Conservation (phyloP, 164 flowering plant species). For the Vitis cinerea region DNA sequence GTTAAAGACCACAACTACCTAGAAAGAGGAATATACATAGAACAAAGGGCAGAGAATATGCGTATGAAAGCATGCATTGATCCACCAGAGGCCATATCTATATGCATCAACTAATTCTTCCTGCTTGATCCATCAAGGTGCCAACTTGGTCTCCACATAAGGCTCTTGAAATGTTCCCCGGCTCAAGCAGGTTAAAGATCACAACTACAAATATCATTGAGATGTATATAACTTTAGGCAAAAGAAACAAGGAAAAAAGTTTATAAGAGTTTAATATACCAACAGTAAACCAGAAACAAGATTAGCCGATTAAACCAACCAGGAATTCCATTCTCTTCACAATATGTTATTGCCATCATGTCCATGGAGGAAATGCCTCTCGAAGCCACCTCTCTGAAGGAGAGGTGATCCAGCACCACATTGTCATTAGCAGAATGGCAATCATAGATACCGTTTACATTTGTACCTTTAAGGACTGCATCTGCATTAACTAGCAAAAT, state of each 20-base stretch:
- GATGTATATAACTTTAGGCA: background rate
- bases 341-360: conserved; percentile 71
- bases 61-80: too few relatives aligned
- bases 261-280: background rate
- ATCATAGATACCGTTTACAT: conserved; percentile 66
- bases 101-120: conserved; percentile 41
- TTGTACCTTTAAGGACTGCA: conserved; percentile 84
- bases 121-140: conserved; percentile 73
- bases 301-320: conserved; percentile 42
- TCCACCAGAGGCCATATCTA: too few relatives aligned
- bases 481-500: conserved; percentile 67
- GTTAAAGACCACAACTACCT: too few relatives aligned
- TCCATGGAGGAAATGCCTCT: conserved; percentile 71
- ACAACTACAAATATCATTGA: conserved; percentile 47
- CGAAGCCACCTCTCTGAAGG: conserved; percentile 73
- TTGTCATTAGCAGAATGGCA: conserved; percentile 60
- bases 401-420: conserved; percentile 59
- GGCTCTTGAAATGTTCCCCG: conserved; percentile 88
- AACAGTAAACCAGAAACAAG: background rate
- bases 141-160: conserved; percentile 91
- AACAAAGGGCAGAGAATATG: too few relatives aligned
- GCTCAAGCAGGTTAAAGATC: conserved; percentile 76
- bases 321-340: conserved; percentile 83
- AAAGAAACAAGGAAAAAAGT: background rate
- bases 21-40: too few relatives aligned